A percentile compares a stretch with the other conserved stretches of the same genome.
These are phyloP conservation scores for Kluyveromyces nonfermentans DNA, from an alignment of 805 yeast species.

Conservation along the genomic window DNA sequence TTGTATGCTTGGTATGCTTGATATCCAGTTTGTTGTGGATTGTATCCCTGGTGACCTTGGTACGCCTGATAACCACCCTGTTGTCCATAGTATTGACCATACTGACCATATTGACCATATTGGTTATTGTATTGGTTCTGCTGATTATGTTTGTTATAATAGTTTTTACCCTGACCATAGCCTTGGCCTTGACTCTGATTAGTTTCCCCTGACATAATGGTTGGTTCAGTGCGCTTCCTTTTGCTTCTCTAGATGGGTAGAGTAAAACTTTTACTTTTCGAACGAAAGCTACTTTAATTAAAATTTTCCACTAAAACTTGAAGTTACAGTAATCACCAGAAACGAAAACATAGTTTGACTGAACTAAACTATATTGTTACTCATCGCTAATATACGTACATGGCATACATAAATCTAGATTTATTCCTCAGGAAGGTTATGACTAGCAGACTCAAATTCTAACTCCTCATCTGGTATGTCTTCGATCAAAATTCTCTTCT, in stretches of 20 bases:
- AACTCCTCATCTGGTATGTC: slow-evolving; percentile 43
- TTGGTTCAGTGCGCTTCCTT: slow-evolving; percentile 14
- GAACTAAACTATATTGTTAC: too few relatives aligned
- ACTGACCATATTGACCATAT: slow-evolving; percentile 18
- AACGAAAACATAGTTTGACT: background rate
- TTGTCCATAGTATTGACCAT: slow-evolving; percentile 17
- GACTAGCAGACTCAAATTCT: slow-evolving; percentile 24
- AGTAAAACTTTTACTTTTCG: too few relatives aligned
- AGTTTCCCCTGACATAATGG: slow-evolving; percentile 28
- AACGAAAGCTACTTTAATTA: background rate
- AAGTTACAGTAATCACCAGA: background rate
- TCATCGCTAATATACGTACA: too few relatives aligned
- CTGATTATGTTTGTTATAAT: slow-evolving; percentile 19
- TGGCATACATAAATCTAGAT: background rate
- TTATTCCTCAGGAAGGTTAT: background rate
- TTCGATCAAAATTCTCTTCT: slow-evolving; percentile 38
- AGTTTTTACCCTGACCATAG: slow-evolving; percentile 5
- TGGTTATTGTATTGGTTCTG: slow-evolving; percentile 20
- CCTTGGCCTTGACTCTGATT: slow-evolving; percentile 6
- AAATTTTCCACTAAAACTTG: background rate
- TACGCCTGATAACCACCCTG: slow-evolving; percentile 8
- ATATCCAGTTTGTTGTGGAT: slow-evolving; percentile 4
- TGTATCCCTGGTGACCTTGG: slow-evolving; percentile 10
- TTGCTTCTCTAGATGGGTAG: background rate
- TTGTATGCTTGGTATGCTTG: slow-evolving; percentile 12